A percentile compares a stretch with the other conserved stretches of the same genome.
Conservation (phyloP, 805 yeast species). For the Kuraishia hungarica region DNA sequence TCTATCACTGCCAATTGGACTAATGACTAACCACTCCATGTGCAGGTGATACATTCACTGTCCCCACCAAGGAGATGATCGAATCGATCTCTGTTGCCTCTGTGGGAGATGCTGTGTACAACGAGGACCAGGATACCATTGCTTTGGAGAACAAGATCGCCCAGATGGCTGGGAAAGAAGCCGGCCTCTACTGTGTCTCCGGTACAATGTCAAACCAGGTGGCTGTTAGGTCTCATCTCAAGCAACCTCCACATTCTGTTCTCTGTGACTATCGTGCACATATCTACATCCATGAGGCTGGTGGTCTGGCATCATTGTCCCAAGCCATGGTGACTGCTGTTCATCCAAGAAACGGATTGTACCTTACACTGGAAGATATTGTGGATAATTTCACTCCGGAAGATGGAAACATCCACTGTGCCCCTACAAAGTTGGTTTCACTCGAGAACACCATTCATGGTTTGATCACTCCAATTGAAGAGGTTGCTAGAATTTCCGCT, state of each 20-base stretch:
- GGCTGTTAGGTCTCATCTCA: slow-evolving; percentile 65
- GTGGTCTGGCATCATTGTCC: slow-evolving; percentile 81
- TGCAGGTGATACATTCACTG: slow-evolving; percentile 70
- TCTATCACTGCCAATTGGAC: too few species aligned
- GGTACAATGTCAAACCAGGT: slow-evolving; percentile 91
- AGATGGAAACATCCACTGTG: slow-evolving; percentile 78
- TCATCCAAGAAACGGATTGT: slow-evolving; percentile 63
- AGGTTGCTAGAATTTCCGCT: slow-evolving; percentile 57
- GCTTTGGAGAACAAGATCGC: slow-evolving; percentile 59
- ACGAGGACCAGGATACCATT: slow-evolving; percentile 68
- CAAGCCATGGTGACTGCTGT: slow-evolving; percentile 91
- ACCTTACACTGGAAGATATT: slow-evolving; percentile 77
- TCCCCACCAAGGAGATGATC: slow-evolving; percentile 71
- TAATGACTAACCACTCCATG: not conserved
- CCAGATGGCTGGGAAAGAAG: slow-evolving; percentile 65
- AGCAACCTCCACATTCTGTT: slow-evolving; percentile 80
- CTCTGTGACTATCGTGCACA: slow-evolving; percentile 85
- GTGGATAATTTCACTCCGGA: slow-evolving; percentile 51
- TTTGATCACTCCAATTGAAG: slow-evolving; percentile 69
- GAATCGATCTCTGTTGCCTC: slow-evolving; percentile 48
- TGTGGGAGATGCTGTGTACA: slow-evolving; percentile 83
- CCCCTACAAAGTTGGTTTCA: slow-evolving; percentile 80
- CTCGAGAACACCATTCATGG: slow-evolving; percentile 90
- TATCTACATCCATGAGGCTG: slow-evolving; percentile 79
- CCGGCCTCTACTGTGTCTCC: slow-evolving; percentile 76